A percentile compares a stretch with the other conserved stretches of the same genome.
phyloP scores from a whole-genome alignment of 768 basidiomycete genomes.

The Lentinula sp. region DNA sequence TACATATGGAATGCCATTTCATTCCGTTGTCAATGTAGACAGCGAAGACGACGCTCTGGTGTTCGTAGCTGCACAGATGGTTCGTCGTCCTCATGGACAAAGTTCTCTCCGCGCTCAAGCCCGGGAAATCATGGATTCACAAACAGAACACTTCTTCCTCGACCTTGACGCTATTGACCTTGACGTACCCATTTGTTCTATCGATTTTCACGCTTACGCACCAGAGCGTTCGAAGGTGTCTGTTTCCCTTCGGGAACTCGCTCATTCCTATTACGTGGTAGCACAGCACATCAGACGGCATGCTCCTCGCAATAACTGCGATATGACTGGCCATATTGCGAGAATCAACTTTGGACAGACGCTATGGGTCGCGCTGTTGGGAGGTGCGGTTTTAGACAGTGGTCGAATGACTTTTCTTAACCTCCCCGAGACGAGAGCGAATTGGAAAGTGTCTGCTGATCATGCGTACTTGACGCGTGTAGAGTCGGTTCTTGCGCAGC shows the following conservation, averaged over 20 bases:
- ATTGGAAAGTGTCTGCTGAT: constrained; percentile 12
- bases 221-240: constrained; percentile 15
- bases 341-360: constrained; percentile 16
- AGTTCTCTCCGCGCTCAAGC: constrained; percentile 13
- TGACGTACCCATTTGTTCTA: constrained; percentile 15
- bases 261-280: constrained; percentile 17
- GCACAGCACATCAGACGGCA: constrained; percentile 17
- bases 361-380: constrained; percentile 19
- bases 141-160: constrained; percentile 11
- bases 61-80: constrained; percentile 18
- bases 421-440: constrained; percentile 16
- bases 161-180: constrained; percentile 13
- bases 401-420: constrained; percentile 22
- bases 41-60: constrained; percentile 13
- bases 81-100: constrained; percentile 19
- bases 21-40: constrained; percentile 13
- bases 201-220: constrained; percentile 24
- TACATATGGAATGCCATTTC: constrained; percentile 12
- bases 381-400: constrained; percentile 16
- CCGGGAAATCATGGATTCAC: background rate
- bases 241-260: constrained; percentile 17
- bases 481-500: constrained; percentile 11
- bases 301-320: background rate
- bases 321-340: constrained; percentile 6
- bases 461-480: constrained; percentile 17